phyloP scores from a whole-genome alignment of 441 rosid genomes.

The Erysimum cheiri region DNA sequence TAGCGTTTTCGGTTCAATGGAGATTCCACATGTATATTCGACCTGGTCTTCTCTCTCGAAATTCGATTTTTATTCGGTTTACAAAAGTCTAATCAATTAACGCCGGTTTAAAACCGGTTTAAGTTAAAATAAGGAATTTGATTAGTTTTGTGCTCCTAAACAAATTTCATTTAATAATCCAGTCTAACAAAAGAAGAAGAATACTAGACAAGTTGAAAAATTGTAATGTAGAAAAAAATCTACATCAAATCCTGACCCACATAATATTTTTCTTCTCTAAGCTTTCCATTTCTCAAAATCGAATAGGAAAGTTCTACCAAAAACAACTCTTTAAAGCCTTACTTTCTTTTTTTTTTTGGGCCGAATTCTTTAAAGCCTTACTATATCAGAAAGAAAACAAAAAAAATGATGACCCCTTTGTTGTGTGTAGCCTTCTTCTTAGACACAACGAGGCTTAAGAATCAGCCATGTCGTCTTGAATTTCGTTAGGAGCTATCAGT shows the following conservation, averaged over 20 bases:
- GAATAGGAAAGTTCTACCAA: constrained; percentile 16
- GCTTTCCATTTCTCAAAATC: constrained; percentile 29
- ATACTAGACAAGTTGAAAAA: not conserved
- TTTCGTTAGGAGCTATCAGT: constrained; percentile 92
- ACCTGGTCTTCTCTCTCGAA: not conserved
- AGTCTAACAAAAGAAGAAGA: not conserved
- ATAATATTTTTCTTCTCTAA: constrained; percentile 20
- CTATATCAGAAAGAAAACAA: not conserved
- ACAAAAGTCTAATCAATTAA: not conserved
- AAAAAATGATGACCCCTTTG: not conserved
- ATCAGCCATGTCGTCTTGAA: constrained; percentile 98
- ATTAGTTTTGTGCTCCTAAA: not conserved
- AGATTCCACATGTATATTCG: constrained; percentile 21
- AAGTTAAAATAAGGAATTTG: not conserved
- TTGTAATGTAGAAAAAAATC: constrained; percentile 22
- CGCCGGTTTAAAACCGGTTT: not conserved
- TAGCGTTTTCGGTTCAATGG: constrained; percentile 41
- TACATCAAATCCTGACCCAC: constrained; percentile 22
- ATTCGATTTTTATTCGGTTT: constrained; percentile 18
- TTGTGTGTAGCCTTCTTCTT: constrained; percentile 29
- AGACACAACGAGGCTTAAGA: constrained; percentile 38
- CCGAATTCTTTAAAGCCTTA: not conserved
- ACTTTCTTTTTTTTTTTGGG: too few species aligned
- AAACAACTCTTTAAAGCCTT: too few species aligned
- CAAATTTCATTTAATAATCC: constrained; percentile 27